Percentiles rank a stretch among this genome's conserved stretches.
phyloP scores from a whole-genome alignment of 805 yeast genomes.

The Aciculoconidium aculeatum region DNA sequence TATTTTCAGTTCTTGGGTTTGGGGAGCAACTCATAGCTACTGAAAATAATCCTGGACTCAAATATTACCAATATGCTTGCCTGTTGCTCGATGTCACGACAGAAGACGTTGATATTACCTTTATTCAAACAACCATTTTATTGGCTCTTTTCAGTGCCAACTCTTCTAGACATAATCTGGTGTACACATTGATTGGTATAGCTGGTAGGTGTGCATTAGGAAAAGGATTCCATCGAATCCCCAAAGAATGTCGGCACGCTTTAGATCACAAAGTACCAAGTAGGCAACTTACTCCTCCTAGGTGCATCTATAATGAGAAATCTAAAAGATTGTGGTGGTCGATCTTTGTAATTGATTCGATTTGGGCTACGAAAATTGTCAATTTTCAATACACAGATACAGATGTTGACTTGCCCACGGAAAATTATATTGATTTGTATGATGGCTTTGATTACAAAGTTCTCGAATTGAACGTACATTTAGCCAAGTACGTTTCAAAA shows the following conservation, averaged over 20 bases:
- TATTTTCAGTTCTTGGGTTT: slow-evolving; percentile 30
- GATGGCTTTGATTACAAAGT: slow-evolving; percentile 26
- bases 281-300: slow-evolving; percentile 3
- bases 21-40: slow-evolving; percentile 28
- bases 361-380: slow-evolving; percentile 36
- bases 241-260: neutral
- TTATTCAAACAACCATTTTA: slow-evolving; percentile 29
- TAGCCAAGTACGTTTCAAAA: slow-evolving; percentile 33
- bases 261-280: slow-evolving; percentile 13
- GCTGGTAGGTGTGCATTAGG: slow-evolving; percentile 35
- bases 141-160: slow-evolving; percentile 34
- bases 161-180: slow-evolving; percentile 31
- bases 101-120: slow-evolving; percentile 25
- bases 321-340: slow-evolving; percentile 39
- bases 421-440: slow-evolving; percentile 21
- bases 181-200: slow-evolving; percentile 34
- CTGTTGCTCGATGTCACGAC: slow-evolving; percentile 27
- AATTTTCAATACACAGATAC: slow-evolving; percentile 39
- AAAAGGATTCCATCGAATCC: slow-evolving; percentile 29
- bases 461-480: slow-evolving; percentile 33
- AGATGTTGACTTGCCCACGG: slow-evolving; percentile 36
- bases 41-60: slow-evolving; percentile 25
- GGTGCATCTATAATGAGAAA: slow-evolving; percentile 17
- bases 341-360: slow-evolving; percentile 32
- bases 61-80: slow-evolving; percentile 26